Percentiles rank a stretch among this genome's conserved stretches.
Evolutionary conservation across 495 filamentous ascomycete genomes (phyloP).

Genomic region (Hypoxylon crocopeplum): DNA sequence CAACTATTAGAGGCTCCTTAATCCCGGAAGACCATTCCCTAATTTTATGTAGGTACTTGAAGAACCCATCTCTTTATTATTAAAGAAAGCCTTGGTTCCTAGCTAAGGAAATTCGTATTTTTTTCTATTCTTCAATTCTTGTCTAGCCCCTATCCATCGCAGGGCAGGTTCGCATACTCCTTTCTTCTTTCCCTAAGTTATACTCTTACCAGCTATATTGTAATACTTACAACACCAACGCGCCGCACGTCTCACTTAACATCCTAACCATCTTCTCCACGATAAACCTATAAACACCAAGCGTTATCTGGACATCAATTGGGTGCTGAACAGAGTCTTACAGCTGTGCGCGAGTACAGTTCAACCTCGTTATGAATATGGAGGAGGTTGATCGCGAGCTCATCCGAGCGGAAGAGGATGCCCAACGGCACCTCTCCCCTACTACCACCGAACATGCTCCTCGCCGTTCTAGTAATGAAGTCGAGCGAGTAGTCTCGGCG

Average conservation of each 20-base stretch:
- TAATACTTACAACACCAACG: too few species aligned
- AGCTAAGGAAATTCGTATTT: background rate
- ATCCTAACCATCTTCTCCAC: too few species aligned
- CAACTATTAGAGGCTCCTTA: constrained; percentile 17
- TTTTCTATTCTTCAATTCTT: constrained; percentile 1
- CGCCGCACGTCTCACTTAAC: too few species aligned
- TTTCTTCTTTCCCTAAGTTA: too few species aligned
- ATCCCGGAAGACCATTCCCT: constrained; percentile 18
- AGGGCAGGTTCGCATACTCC: too few species aligned
- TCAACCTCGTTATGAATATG: constrained; percentile 40
- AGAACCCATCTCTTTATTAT: constrained; percentile 24
- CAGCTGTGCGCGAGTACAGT: background rate
- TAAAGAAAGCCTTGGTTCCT: constrained; percentile 15
- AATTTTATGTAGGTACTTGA: background rate
- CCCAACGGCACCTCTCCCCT: constrained; percentile 20
- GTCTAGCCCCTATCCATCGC: too few species aligned
- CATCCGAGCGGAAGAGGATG: constrained; percentile 55
- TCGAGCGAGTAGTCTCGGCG: constrained; percentile 57
- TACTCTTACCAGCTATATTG: background rate
- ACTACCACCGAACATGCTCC: constrained; percentile 36
- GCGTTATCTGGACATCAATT: background rate
- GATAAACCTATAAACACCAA: too few species aligned
- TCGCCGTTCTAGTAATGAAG: constrained; percentile 48
- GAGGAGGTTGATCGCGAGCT: constrained; percentile 61
- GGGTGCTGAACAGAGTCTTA: background rate